Conservation (phyloP, 192 early-diverging fungal species). For the Podila epigama region DNA sequence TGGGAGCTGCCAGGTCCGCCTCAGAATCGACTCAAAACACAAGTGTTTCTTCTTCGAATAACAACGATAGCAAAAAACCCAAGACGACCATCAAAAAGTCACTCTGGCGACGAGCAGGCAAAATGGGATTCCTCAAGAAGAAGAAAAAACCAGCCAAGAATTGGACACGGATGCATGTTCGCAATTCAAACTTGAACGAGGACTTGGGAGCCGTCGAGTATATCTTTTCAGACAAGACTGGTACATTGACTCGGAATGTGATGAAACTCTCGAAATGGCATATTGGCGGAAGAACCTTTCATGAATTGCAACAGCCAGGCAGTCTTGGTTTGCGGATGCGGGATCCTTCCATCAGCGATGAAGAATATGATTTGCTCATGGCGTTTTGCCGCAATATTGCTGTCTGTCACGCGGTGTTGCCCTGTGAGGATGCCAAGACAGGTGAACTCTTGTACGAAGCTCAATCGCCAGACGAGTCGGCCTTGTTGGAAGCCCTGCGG, state of each 20-base stretch:
- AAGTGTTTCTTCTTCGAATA: conserved; percentile 5
- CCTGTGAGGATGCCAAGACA: conserved; percentile 72
- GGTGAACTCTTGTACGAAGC: conserved; percentile 87
- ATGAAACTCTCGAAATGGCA: conserved; percentile 79
- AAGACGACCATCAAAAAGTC: conserved; percentile 11
- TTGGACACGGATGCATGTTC: conserved; percentile 49
- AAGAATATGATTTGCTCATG: conserved; percentile 61
- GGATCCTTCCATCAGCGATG: conserved; percentile 46
- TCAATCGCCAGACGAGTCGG: conserved; percentile 95
- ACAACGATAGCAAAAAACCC: not conserved
- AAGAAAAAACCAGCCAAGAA: conserved; percentile 43
- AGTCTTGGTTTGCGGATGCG: conserved; percentile 40
- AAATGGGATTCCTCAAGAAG: conserved; percentile 7
- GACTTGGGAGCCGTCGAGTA: conserved; percentile 95
- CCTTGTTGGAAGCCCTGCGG: conserved; percentile 70
- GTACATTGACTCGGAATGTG: conserved; percentile 72
- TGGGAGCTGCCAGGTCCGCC: not conserved
- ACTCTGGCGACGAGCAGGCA: conserved; percentile 34
- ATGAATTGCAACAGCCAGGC: conserved; percentile 53
- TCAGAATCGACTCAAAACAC: conserved; percentile 16
- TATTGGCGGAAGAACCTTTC: conserved; percentile 77
- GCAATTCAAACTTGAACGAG: conserved; percentile 76
- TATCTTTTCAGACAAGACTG: conserved; percentile 86
- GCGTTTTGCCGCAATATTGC: conserved; percentile 63
- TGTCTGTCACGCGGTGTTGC: conserved; percentile 95